Base-by-base conservation (phyloP, 2,329 filamentous ascomycete species). In the Verticillium tricorpus region DNA sequence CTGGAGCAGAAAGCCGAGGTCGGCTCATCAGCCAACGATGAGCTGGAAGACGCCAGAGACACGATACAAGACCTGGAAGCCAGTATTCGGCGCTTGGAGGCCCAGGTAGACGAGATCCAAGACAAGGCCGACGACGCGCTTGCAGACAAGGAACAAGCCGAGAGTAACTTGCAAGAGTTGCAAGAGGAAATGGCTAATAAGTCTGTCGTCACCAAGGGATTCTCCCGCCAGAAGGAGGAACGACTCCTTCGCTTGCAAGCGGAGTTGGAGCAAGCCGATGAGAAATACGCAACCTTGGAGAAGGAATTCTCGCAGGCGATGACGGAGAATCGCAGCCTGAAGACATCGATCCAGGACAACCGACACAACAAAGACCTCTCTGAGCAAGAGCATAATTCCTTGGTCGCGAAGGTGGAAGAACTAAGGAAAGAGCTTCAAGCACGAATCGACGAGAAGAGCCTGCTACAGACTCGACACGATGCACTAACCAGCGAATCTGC, bases 141-240 rank as follows among this genome's bases (percentile, higher is more conserved):
- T 8, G 71, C 76, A 1, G 80, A 87, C 61, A 85, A 84, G 66
- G 78, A 85, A 25, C 80, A 82, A 34, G 86, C 86, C 2, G 83
- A 87, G 67, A 76, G 75, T 7, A 82, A 89, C 62, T 76, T 89
- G 17, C 82, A 87, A 67, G 86, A 89, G 69, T 79, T 93, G 28
- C 89, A 91, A 64, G 89, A 91, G 60, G 90, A 93, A 68, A 86
- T 93, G 82, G 84, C 89, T 25, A 89, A 93, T 74, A 93, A 92
- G 68, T 93, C 90, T 0, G 83, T 92, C 40, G 86, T 86, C 60
- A 90, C 89, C 14, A 92, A 90, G 70, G 89, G 89, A 2, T 80
- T 92, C 9, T 90, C 86, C 59, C 85, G 89, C 35, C 90, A 93
- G 73, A 82, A 92, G 19, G 89, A 93, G 69, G 89, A 91, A 67